Conservation (phyloP, 176 grass and related monocot species). For the Pontederia crassipes region DNA sequence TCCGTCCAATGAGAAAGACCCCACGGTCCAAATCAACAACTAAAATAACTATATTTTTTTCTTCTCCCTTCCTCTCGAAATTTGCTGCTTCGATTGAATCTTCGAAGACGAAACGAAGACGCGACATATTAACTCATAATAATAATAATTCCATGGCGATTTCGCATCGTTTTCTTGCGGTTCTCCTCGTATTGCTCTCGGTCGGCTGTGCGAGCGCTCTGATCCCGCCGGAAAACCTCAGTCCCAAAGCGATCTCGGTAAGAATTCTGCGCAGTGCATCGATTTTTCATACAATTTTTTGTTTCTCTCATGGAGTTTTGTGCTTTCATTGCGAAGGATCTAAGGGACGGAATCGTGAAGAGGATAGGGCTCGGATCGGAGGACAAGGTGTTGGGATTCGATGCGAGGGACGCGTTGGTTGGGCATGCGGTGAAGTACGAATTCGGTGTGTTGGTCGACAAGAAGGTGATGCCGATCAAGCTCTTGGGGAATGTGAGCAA, state of each 20-base stretch:
- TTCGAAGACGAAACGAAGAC: no score
- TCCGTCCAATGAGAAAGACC: no score
- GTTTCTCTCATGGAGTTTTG: background rate
- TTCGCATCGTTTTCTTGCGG: constrained; percentile 31
- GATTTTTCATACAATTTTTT: background rate
- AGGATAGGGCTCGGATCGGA: constrained; percentile 55
- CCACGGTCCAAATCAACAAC: no score
- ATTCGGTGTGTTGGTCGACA: constrained; percentile 71
- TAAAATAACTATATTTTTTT: no score
- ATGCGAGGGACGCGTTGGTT: constrained; percentile 69
- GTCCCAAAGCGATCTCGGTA: constrained; percentile 65
- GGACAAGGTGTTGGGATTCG: constrained; percentile 74
- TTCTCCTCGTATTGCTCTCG: constrained; percentile 30
- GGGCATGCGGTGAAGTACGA: constrained; percentile 38
- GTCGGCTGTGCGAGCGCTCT: constrained; percentile 21
- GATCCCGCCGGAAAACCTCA: constrained; percentile 13
- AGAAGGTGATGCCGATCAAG: constrained; percentile 60
- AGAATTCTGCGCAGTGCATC: background rate
- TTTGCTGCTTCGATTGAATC: no score
- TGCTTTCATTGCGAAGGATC: constrained; percentile 31
- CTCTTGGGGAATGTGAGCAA: constrained; percentile 66
- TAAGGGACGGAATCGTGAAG: constrained; percentile 73
- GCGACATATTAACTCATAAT: no score
- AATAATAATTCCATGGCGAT: constrained; percentile 23
- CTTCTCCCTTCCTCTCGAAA: no score